Base-by-base conservation (phyloP, 768 basidiomycete species). In the Agaricus blazei region DNA sequence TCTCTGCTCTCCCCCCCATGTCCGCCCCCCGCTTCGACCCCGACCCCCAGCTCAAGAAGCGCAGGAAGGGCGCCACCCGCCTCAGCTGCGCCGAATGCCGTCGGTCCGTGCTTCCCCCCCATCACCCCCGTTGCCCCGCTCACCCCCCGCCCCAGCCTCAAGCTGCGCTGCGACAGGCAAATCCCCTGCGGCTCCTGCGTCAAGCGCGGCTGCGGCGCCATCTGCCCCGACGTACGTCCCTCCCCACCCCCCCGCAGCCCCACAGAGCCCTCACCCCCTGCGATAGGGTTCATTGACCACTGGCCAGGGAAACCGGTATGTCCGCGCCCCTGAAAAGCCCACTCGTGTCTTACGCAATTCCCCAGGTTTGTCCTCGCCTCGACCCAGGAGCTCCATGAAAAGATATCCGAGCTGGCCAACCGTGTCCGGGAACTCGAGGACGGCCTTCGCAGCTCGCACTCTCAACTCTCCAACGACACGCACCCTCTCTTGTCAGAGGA, bases 71-170 rank as follows among this genome's bases (percentile, higher is more conserved):
- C 38, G 87, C 88, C 5, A 87, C 85, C 4, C 79, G 88, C 42
- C 76, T 90, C 45, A 88, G 86, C 11, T 90, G 88, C 63, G 88
- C 88, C 26, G 88, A 91, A 61, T 91, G 88, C 64, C 77, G 88
- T 66, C 79, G 88, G 88, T 85, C 58, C 46, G 52, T 45, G 34
- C 44, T 45, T 28, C 28, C 47, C 59, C 36, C 51, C 26, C n/a
- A 55, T 56, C 58, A 26, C 46, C 37, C 57, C 49, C 41, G 45
- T 52, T 51, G 44, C 48, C 1, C 53, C 37, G 37, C 19, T 50
- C 36, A 57, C 60, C 28, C 43, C 40, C 28, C 54, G 27, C 50
- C 37, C 36, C 55, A 86, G 86, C 60, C 68, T 88, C 38, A 88
- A 88, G 67, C 69, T 87, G 57, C 77, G 84, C 19, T 92, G 89